A percentile compares a stretch with the other conserved stretches of the same genome.
Evolutionary conservation across 768 basidiomycete species (phyloP).

Genomic region (Panaeolus papilionaceus): DNA sequence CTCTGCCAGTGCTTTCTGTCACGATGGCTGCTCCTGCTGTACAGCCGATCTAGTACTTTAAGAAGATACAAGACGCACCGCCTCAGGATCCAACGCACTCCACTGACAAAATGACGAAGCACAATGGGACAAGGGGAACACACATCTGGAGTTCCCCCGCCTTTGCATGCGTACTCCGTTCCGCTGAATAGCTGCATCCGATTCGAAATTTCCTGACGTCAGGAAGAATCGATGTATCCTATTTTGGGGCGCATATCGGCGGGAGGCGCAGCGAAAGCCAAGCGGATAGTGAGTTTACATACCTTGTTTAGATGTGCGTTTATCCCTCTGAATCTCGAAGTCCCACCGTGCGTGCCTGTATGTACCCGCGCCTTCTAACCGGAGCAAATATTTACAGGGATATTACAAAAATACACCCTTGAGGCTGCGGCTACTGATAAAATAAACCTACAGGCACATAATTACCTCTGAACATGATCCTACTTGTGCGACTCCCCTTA

Average conservation of each 20-base stretch:
- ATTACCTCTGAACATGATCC: background rate
- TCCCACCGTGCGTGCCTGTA: background rate
- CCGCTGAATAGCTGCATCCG: background rate
- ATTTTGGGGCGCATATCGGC: background rate
- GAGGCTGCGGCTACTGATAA: background rate
- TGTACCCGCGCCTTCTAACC: background rate
- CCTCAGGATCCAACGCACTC: too few species aligned
- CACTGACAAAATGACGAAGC: background rate
- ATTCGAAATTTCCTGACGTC: background rate
- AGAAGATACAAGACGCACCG: background rate
- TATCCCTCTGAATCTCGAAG: background rate
- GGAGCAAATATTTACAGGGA: background rate
- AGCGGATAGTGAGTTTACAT: background rate
- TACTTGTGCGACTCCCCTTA: slow-evolving; percentile 1
- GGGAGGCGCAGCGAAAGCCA: background rate
- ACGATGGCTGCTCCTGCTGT: too few species aligned
- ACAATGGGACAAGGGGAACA: background rate
- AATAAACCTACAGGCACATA: background rate
- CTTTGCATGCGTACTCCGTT: background rate
- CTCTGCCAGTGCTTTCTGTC: too few species aligned
- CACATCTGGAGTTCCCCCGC: background rate
- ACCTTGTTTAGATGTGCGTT: slow-evolving; percentile 5
- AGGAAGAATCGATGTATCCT: background rate
- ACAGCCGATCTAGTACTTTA: background rate
- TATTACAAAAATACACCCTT: background rate